Conservation (phyloP, 2,329 filamentous ascomycete genomes). For the Fusarium sp. region DNA sequence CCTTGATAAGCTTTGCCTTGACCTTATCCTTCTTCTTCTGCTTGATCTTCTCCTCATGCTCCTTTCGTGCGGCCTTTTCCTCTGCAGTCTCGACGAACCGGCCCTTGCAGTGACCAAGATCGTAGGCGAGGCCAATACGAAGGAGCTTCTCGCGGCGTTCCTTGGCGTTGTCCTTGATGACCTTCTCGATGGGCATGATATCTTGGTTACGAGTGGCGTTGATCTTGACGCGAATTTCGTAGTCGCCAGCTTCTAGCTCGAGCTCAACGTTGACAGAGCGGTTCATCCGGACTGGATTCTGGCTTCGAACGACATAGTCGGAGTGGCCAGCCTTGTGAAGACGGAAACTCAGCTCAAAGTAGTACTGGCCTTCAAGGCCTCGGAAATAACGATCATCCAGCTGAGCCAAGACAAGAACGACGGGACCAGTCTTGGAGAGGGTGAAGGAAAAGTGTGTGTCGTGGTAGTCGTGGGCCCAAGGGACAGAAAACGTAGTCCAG, state of each 20-base stretch:
- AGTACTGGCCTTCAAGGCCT: conserved; percentile 69
- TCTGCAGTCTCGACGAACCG: conserved; percentile 63
- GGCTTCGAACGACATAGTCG: conserved; percentile 68
- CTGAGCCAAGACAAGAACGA: conserved; percentile 70
- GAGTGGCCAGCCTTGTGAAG: conserved; percentile 64
- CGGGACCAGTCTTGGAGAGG: conserved; percentile 61
- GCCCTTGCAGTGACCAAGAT: conserved; percentile 77
- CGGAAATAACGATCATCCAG: conserved; percentile 70
- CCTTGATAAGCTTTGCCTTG: conserved; percentile 59
- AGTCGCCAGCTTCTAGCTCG: conserved; percentile 78
- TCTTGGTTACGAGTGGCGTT: conserved; percentile 71
- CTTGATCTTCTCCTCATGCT: conserved; percentile 59
- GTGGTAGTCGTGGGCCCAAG: conserved; percentile 69
- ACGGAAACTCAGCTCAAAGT: conserved; percentile 67
- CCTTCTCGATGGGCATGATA: conserved; percentile 70
- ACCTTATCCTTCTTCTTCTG: conserved; percentile 54
- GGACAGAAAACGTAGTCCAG: conserved; percentile 67
- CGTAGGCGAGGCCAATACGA: conserved; percentile 76
- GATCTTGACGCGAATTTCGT: conserved; percentile 81
- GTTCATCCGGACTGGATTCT: conserved; percentile 70
- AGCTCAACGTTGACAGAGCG: conserved; percentile 84
- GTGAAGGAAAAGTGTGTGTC: conserved; percentile 66
- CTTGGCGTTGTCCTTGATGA: conserved; percentile 74
- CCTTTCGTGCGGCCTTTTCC: conserved; percentile 62
- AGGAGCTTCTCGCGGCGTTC: conserved; percentile 78